Evolutionary conservation across 768 basidiomycete species (phyloP), one percentile per base, ranked within the genome.

Genomic region (Tubosaeta brunneosetosa): DNA sequence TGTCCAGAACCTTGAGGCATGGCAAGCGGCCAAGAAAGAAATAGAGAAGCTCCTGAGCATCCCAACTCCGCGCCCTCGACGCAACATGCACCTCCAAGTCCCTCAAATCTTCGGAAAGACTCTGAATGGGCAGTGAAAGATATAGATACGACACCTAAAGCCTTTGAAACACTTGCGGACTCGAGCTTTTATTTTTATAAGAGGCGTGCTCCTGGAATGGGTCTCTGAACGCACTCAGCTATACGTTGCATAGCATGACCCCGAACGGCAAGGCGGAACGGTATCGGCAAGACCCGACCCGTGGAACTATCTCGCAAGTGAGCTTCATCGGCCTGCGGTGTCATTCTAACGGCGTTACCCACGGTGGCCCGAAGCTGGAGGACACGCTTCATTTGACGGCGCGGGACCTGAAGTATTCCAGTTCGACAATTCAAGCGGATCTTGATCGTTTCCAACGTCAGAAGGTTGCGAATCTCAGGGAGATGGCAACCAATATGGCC

Each of bases 371-470:
- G 56, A 69, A 98, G 94, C 80, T 99, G 34, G 97, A 99, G 67
- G 94, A 94, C 63, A 94, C 94, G 6, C 77, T 97, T 55, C 93
- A 97, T 69, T 76, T 94, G 29, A 82, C 92, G 4, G 91, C 89
- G 1, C 90, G 91, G 63, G 97, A 99, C 70, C 78, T 99, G 42
- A 95, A 97, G 66, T 98, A 95, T 70, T 90, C 95, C 0, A 93
- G 90, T 61, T 89, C 87, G 41, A 97, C 94, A 19, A 94, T 99
- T 49, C 97, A 99, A 68, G 91, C 92, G 14, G 97, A 99, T 72
- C 74, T 99, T 57, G 97, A 99, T 72, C 83, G 97, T 46, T 99
- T 99, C 72, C 97, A 99, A 68, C 82, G 97, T 22, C 97, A 98
- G 75, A 99, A 99, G 67, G 97, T 99, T 3, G 92, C 93, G 7